These are phyloP conservation scores for Clarireedia homoeocarpa DNA, from an alignment of 2,329 filamentous ascomycete species.

Conservation along the genomic window DNA sequence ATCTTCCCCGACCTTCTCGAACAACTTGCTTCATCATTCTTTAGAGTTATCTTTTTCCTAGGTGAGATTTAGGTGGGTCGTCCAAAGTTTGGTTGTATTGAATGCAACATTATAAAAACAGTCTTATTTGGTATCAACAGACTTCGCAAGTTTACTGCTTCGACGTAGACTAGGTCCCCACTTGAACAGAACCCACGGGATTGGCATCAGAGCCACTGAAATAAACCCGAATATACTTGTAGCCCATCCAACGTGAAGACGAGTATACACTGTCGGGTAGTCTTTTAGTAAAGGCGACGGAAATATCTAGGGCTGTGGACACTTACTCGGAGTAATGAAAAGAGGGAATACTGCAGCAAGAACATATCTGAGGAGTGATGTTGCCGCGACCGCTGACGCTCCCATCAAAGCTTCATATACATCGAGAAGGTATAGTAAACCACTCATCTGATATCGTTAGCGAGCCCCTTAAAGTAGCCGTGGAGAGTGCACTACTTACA, in stretches of 20 bases:
- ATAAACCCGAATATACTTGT: slow-evolving; percentile 36
- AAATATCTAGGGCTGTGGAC: neutral
- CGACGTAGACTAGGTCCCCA: slow-evolving; percentile 31
- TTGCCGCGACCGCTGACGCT: slow-evolving; percentile 52
- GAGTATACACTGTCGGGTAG: slow-evolving; percentile 25
- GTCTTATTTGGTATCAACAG: no score
- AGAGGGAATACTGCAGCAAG: slow-evolving; percentile 52
- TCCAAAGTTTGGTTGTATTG: no score
- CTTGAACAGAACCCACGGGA: slow-evolving; percentile 47
- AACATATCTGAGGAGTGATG: slow-evolving; percentile 47
- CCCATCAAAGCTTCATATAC: slow-evolving; percentile 46
- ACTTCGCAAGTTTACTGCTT: neutral
- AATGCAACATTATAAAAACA: no score
- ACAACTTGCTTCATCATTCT: no score
- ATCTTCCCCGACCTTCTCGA: no score
- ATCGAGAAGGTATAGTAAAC: slow-evolving; percentile 45
- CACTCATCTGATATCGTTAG: slow-evolving; percentile 25
- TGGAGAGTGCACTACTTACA: neutral
- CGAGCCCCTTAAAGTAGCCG: neutral
- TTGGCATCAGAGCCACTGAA: slow-evolving; percentile 38
- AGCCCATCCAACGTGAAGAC: slow-evolving; percentile 33
- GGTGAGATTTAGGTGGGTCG: no score
- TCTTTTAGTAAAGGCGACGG: neutral
- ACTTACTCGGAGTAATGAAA: slow-evolving; percentile 44
- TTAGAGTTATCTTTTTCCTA: no score